Evolutionary conservation across 2,329 filamentous ascomycete genomes (phyloP).

Genomic region (Falciphora oryzae): DNA sequence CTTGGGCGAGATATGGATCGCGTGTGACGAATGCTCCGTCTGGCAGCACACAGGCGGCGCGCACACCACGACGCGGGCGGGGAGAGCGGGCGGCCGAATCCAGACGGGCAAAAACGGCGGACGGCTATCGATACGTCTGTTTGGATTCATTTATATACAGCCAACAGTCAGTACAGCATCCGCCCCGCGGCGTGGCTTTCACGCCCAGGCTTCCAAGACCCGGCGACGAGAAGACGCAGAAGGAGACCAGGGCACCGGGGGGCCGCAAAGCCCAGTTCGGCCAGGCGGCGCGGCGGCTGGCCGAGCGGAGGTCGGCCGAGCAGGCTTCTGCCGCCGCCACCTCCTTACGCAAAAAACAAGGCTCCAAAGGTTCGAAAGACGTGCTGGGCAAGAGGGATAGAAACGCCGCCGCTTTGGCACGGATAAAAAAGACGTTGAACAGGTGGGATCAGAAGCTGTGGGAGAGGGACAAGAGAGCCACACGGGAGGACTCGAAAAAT

Average conservation of each 20-base stretch:
- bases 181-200: slow-evolving; percentile 15
- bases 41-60: no score
- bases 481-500: no score
- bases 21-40: no score
- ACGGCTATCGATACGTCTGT: no score
- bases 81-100: no score
- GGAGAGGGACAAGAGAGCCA: slow-evolving; percentile 5
- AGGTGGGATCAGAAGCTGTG: background rate
- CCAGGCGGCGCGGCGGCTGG: slow-evolving; percentile 33
- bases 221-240: slow-evolving; percentile 34
- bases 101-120: no score
- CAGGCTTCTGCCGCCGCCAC: no score
- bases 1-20: no score
- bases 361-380: no score
- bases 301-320: slow-evolving; percentile 20
- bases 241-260: slow-evolving; percentile 43
- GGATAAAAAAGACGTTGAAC: slow-evolving; percentile 23
- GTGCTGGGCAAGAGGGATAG: background rate
- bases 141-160: slow-evolving; percentile 24
- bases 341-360: no score
- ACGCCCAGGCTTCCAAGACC: slow-evolving; percentile 11
- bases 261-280: slow-evolving; percentile 47
- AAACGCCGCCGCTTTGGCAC: slow-evolving; percentile 16
- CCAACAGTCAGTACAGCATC: slow-evolving; percentile 18
- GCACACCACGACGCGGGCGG: no score